Base-by-base conservation (phyloP, 345 rosid species). In the Trapa incisa region DNA sequence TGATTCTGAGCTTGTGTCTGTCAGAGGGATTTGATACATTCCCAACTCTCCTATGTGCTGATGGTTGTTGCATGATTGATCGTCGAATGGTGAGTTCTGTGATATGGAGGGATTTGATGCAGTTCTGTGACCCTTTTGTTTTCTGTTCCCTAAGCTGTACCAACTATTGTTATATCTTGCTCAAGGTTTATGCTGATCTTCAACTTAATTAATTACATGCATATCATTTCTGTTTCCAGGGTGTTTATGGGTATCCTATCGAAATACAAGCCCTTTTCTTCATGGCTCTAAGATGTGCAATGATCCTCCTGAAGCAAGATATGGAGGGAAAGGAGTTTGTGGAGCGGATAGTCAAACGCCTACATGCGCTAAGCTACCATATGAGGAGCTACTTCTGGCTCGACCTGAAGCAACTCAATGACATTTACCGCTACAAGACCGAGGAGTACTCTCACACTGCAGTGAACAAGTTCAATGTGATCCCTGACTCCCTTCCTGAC, bases 51-150 rank as follows among this genome's bases (percentile, higher is more conserved):
- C 89, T 92, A 42, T 92, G 98, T 52, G 96, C 97, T 37, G 98
- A 90, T 72, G 98, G 98, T 67, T 93, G 98, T 82, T 84, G 96
- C 80, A 93, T 93, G 98, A 87, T 93, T 76, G 98, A 93, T 82
- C 92, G 98, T 29, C 83, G 98, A 78, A 93, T 93, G 97, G 98
- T 93, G 73, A 81, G 96, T 74, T 64, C 58, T 65, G 37, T 22
- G 29, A 22, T 22, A 22, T 22, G 29, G 29, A 22, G 29, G 29
- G 29, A 22, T 22, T 22, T 22, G 29, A 22, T 22, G 29, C 29
- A 22, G 29, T 22, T 22, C 29, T 22, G 29, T 22, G 29, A 41
- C 43, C 2, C 43, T 8, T 41, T 41, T 65, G 29, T 29, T 65
- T 36, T 42, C 15, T 37, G 32, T 65, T 41, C 45, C 37, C 2